Conservation (phyloP, 2,329 filamentous ascomycete genomes). For the Trichoderma koningiopsis region DNA sequence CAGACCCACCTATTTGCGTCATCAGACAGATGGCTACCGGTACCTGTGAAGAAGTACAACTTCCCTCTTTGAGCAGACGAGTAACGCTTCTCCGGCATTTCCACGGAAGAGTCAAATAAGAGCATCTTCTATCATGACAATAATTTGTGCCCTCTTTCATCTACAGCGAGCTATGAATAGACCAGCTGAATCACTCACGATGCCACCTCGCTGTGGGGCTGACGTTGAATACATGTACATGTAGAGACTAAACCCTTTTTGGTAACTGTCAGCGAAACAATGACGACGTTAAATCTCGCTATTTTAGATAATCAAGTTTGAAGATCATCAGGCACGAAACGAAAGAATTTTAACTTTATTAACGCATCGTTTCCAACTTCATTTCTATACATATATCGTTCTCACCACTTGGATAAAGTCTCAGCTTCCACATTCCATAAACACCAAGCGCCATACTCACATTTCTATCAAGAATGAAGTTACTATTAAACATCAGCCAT, state of each 20-base stretch:
- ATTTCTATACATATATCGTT: not conserved
- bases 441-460: not conserved
- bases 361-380: not conserved
- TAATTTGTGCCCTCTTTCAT: not conserved
- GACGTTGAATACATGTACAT: too few species aligned
- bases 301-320: not conserved
- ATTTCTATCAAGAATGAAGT: not conserved
- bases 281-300: not conserved
- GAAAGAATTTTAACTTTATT: not conserved
- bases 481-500: not conserved
- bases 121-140: not conserved
- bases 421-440: not conserved
- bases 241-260: not conserved
- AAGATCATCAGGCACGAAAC: not conserved
- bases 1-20: not conserved
- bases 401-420: not conserved
- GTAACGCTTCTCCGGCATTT: not conserved
- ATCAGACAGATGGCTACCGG: not conserved
- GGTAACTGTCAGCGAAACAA: not conserved
- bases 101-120: not conserved
- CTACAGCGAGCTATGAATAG: not conserved
- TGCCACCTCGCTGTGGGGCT: constrained; percentile 1
- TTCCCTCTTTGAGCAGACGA: not conserved
- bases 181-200: not conserved
- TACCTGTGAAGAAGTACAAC: not conserved